Base-by-base conservation (phyloP, 2,329 filamentous ascomycete species). In the Xylaria sp. region DNA sequence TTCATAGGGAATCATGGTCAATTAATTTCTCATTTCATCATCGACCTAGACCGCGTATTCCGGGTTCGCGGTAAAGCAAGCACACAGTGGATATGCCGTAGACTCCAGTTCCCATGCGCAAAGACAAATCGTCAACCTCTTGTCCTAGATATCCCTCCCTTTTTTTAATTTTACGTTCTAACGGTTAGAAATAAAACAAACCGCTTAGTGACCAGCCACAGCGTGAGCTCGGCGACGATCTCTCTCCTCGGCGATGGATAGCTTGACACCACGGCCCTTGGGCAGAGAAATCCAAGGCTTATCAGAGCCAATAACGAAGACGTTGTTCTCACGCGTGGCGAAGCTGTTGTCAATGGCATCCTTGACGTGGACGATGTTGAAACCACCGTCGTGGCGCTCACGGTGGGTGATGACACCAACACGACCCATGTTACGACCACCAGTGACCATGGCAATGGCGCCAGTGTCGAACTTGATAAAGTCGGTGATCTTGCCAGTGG, bases 251-350 rank as follows among this genome's bases (percentile, higher is more conserved):
- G 95, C 94, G 81, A 99, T 98, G 81, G 92, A 90, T 84, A 98
- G 93, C 93, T 97, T 97, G 88, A 99, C 96, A 93, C 96, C 96
- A 91, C 97, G 97, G 87, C 96, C 96, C 93, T 98, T 99, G 84
- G 96, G 96, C 82, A 99, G 90, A 79, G 93, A 97, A 86, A 99
- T 90, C 96, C 96, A 99, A 80, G 96, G 95, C 92, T 98, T 98
- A 81, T 99, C 96, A 79, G 90, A 88, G 80, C 96, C 96, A 79
- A 99, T 97, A 87, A 99, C 91, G 87, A 99, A 99, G 80, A 99
- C 94, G 93, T 99, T 99, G 89, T 86, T 91, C 89, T 99, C 94
- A 86, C 96, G 96, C 81, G 96, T 99, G 80, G 96, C 94, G 86
- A 99, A 99, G 82, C 93, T 92, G 92, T 99, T 99, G 91, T 98